phyloP scores from a whole-genome alignment of 2,329 filamentous ascomycete genomes.

The Penicillium sp. region DNA sequence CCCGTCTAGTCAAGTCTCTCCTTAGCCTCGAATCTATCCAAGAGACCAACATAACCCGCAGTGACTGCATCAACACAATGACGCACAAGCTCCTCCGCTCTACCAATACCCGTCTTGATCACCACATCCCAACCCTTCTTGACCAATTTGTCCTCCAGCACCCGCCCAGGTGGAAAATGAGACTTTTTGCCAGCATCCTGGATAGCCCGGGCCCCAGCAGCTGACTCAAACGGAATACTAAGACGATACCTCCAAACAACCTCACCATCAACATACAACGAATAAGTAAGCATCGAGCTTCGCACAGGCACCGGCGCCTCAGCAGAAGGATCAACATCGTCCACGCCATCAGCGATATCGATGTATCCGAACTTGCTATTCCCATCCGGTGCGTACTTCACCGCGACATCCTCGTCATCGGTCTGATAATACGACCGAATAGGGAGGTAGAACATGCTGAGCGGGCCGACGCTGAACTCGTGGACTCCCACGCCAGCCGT shows the following conservation, averaged over 20 bases:
- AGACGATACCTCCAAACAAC: conserved; percentile 68
- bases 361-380: conserved; percentile 87
- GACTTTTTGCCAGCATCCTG: conserved; percentile 5
- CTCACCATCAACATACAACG: conserved; percentile 77
- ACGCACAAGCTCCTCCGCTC: conserved; percentile 20
- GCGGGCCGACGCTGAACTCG: conserved; percentile 87
- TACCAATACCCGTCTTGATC: conserved; percentile 22
- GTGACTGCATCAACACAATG: conserved; percentile 6
- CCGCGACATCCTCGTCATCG: conserved; percentile 76
- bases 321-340: conserved; percentile 27
- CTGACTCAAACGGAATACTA: conserved; percentile 34
- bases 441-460: conserved; percentile 93
- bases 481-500: conserved; percentile 56
- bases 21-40: conserved; percentile 17
- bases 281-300: conserved; percentile 72
- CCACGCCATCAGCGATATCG: conserved; percentile 69
- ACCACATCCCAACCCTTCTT: conserved; percentile 24
- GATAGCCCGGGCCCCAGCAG: conserved; percentile 1
- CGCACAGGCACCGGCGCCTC: conserved; percentile 17
- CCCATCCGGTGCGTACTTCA: conserved; percentile 81
- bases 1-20: conserved; percentile 23
- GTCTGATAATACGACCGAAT: conserved; percentile 79
- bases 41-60: conserved; percentile 17
- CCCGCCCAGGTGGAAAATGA: conserved; percentile 33
- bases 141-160: conserved; percentile 33